Base-by-base conservation (phyloP, 2,329 filamentous ascomycete genomes). In the Xylariomycetidae sp. region DNA sequence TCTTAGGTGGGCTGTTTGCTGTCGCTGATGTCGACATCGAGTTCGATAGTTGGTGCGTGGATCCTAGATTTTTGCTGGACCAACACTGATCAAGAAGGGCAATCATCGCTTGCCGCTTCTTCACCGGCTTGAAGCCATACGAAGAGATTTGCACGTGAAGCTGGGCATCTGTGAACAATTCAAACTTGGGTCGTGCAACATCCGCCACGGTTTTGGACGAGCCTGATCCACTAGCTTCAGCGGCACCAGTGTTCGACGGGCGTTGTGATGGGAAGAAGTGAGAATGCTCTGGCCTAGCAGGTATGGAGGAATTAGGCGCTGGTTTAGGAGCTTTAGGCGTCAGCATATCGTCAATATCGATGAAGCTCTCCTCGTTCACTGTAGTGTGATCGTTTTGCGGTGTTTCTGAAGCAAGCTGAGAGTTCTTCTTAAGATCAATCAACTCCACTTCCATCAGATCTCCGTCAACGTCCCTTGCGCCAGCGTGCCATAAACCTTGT, bases 71-170 rank as follows among this genome's bases (percentile, higher is more conserved):
- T 51, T 76, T 76, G 37, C 75, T 77, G 43, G 72, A 60, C 82
- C 83, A 88, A 54, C 85, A 88, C 49, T 78, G 73, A 32, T 83
- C 65, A 10, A 89, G 61, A 9, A 87, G 57, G 2, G 74, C 65
- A 39, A 89, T 78, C 79, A 85, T 86, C 7, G 76, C 75, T 30
- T 71, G 67, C 13, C 84, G 70, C 35, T 66, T 75, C 52, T 79
- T 85, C 19, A 88, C 63, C 1, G 79, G 64, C 51, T 88, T 89
- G 58, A 89, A 88, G 0, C 81, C 82, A 48, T 78, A 87, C 0
- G 67, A 64, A 5, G 70, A 61, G 27, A 89, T 61, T 48, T 82
- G 70, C 35, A 68, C 74, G 3, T 75, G 63, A 12, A 89, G 61
- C 37, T 83, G 74, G 7, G 67, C 59, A 40, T 82, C 79, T 3